Evolutionary conservation across 108 stramenopile species (phyloP).

Genomic region (Phaeodactylum tricornutum): DNA sequence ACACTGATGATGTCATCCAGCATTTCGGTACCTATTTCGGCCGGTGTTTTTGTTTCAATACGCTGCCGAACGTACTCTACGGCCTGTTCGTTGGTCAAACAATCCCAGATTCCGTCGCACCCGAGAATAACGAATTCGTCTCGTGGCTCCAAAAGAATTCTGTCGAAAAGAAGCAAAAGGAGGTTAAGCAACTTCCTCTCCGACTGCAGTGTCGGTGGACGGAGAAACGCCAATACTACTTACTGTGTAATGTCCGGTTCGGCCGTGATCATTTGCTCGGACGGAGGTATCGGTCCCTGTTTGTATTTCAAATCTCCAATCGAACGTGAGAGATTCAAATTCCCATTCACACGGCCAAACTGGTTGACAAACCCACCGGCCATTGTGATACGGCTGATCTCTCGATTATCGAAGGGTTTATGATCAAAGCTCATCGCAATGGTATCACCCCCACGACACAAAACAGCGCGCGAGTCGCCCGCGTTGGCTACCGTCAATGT

Average conservation of each 20-base stretch:
- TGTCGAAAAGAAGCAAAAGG: background rate
- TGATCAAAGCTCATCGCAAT: conserved; percentile 82
- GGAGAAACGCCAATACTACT: conserved; percentile 20
- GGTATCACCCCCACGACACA: conserved; percentile 64
- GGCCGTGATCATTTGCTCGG: conserved; percentile 84
- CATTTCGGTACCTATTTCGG: conserved; percentile 71
- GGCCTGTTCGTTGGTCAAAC: conserved; percentile 83
- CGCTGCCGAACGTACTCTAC: conserved; percentile 82
- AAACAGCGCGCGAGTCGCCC: conserved; percentile 84
- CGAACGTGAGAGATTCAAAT: conserved; percentile 88
- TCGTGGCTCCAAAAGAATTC: no score
- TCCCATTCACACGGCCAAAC: conserved; percentile 93
- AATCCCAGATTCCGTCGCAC: conserved; percentile 98
- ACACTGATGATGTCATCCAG: conserved; percentile 73
- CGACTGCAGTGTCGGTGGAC: no score
- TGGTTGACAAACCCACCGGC: conserved; percentile 93
- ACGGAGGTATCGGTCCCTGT: conserved; percentile 57
- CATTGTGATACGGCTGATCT: conserved; percentile 64
- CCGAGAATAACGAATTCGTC: conserved; percentile 92
- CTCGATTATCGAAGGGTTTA: conserved; percentile 72
- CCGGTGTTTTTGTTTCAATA: conserved; percentile 49
- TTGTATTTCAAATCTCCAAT: conserved; percentile 98
- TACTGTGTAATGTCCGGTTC: conserved; percentile 85
- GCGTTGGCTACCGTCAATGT: conserved; percentile 86
- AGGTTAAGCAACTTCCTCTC: background rate